Base-by-base conservation (phyloP, 176 grass and related monocot genomes). In the Carex pumila region DNA sequence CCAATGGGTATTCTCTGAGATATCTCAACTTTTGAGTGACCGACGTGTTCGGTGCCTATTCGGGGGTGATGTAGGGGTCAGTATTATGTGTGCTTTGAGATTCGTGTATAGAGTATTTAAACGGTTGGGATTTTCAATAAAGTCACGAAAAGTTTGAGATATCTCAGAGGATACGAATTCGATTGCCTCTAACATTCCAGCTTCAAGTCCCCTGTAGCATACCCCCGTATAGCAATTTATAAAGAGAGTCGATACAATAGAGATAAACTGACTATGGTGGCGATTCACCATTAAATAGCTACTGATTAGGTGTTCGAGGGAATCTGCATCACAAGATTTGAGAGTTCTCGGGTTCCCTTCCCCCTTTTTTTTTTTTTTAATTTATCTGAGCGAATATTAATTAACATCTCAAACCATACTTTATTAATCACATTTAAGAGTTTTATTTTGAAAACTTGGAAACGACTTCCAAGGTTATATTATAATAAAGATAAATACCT, bases 401-500 rank as follows among this genome's bases (percentile, higher is more conserved):
- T 83, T 83, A 83, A 54, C 62, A 50, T 19, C 61, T 83, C 36
- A 83, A 77, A 32, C 10, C 8, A 21, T 15, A 65, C 62, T 68
- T 68, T 25, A 67, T 83, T 68, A 82, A 83, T 68, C 47, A 65
- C 25, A 77, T 25, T 25, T 25, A 25, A 25, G 87, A 62, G 34
- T 39, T 39, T 39, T 39, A 5, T 5, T 39, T 39, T 39, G 37
- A 39, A 39, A 39, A 39, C 5, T 39, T 39, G 37, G 37, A 39
- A 39, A 0, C 37, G 37, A 39, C 37, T 39, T 39, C 37, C 37
- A 39, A 39, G 5, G 0, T 5, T 39, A 36, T 36, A 36, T 39
- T 39, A 39, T 39, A 39, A 39, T 39, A 39, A 39, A 39, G 37
- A 39, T 6, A 39, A 39, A 39, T 39, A 39, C 37, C 37, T 39